Base-by-base conservation (phyloP, 2,329 filamentous ascomycete species). In the Paraphaeosphaeria minitans region DNA sequence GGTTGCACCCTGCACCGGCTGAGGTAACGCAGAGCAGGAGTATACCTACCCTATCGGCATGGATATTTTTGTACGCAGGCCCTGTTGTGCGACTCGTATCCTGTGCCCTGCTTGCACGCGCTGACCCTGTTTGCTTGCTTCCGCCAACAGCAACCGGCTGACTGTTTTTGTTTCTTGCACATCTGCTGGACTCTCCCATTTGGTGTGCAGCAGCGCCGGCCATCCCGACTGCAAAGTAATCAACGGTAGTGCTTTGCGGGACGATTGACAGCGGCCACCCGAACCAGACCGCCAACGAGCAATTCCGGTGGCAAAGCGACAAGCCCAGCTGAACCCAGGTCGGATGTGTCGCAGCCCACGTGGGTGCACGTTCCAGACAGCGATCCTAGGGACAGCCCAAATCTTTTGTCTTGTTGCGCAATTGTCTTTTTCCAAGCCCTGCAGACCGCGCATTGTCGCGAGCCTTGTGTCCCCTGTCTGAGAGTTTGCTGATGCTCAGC, bases 61-160 rank as follows among this genome's bases (percentile, higher is more conserved):
- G 66, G 66, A 70, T 74, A 70, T 73, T 74, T 74, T 71, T 65
- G 69, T 70, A 65, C 48, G 54, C 60, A 58, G 61, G 65, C 63
- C 65, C 62, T 67, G 53, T 65, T 57, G 66, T 66, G 62, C 63
- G 57, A 66, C 67, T 72, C 72, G 70, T 74, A 70, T 68, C 64
- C 39, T n/a, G 51, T 39, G 51, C 58, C 58, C 52, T 60, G 58
- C 55, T 45, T 60, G 46, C 55, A 49, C 51, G 50, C 35, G 42
- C 58, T 53, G 52, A 45, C 43, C 49, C 22, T 50, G 50, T 55
- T 53, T 53, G 45, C 51, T 58, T 58, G 56, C 56, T 46, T 50
- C 52, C 53, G 52, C 22, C 35, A 37, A 31, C 48, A 27, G n/a
- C 53, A 21, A 57, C 35, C 55, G 56, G 53, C 53, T 58, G 47